Base-by-base conservation (phyloP, 1,139 yeast genomes). In the Magnusiomyces ingens region DNA sequence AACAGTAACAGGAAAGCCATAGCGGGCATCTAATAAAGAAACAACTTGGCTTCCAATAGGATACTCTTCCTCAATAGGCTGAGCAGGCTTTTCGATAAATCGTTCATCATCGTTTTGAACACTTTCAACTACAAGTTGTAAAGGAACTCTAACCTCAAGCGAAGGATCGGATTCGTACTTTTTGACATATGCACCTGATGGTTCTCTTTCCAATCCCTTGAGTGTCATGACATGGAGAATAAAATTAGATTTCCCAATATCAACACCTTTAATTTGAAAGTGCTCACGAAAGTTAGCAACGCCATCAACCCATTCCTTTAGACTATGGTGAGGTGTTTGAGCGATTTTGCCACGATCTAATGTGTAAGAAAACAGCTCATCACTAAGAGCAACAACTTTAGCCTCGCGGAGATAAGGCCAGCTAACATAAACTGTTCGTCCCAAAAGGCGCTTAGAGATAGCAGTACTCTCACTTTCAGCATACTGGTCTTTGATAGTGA, bases 341-440 rank as follows among this genome's bases (percentile, higher is more conserved):
- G 57, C 48, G 13, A 57, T 53, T 44, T 55, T 57, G 17, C 62
- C 67, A 57, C 72, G 74, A 38, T 69, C 64, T 18, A 69, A 62
- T 58, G 77, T 83, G 63, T 79, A 79, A 49, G 74, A 75, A 60
- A 69, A 69, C 42, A 74, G 71, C 10, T 76, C 78, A 67, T 86
- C 93, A 49, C 76, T 70, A 6, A 93, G 79, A 43, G 79, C 77
- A 15, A 82, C 75, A 45, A 93, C 81, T 63, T 79, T 81, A 21
- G 91, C 86, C 69, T 93, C 98, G 59, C 84, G 78, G 60, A 93
- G 74, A 66, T 82, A 89, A 29, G 99, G 99, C 94, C 96, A 93
- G 61, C 84, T 82, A 17, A 87, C 79, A 66, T 83, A 90, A 8
- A 86, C 85, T 52, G 80, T 70, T 56, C 80, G 76, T 53, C 81